Evolutionary conservation across 805 yeast species (phyloP).

Genomic region (Barnettozyma californica): DNA sequence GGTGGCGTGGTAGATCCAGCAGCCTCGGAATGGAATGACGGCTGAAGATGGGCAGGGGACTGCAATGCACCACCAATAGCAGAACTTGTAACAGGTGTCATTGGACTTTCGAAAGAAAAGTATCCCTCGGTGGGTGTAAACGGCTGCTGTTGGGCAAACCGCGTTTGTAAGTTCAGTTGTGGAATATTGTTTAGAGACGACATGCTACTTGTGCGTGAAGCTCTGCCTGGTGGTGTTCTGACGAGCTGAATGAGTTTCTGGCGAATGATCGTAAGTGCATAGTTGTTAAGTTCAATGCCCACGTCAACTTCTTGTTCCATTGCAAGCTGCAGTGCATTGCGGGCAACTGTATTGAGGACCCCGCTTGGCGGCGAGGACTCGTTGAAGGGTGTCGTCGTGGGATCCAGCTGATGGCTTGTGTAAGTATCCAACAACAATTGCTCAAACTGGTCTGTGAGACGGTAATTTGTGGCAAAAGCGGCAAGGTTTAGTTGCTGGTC

Average conservation of each 20-base stretch:
- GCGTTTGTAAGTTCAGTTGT: conserved; percentile 8
- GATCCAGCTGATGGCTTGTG: conserved; percentile 45
- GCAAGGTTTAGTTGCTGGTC: conserved; percentile 24
- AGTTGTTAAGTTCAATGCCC: conserved; percentile 34
- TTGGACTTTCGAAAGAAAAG: conserved; percentile 23
- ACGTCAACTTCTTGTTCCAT: conserved; percentile 28
- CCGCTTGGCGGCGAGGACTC: conserved; percentile 64
- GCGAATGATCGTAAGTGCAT: conserved; percentile 34
- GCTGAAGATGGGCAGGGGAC: conserved; percentile 12
- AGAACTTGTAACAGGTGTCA: conserved; percentile 5
- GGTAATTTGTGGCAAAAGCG: conserved; percentile 25
- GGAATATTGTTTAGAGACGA: conserved; percentile 13
- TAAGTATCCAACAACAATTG: conserved; percentile 41
- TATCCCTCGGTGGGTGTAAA: conserved; percentile 22
- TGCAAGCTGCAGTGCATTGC: conserved; percentile 41
- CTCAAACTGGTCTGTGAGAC: conserved; percentile 36
- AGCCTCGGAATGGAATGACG: conserved; percentile 18
- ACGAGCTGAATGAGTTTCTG: conserved; percentile 30
- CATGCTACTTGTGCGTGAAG: conserved; percentile 17
- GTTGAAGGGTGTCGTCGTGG: conserved; percentile 65
- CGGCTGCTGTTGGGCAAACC: conserved; percentile 14
- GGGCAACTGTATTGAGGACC: conserved; percentile 53
- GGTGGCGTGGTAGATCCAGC: conserved; percentile 2
- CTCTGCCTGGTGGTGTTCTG: conserved; percentile 5
- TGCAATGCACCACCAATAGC: neutral